Evolutionary conservation across 2,329 filamentous ascomycete genomes (phyloP).

Genomic region (Cladosporium halotolerans): DNA sequence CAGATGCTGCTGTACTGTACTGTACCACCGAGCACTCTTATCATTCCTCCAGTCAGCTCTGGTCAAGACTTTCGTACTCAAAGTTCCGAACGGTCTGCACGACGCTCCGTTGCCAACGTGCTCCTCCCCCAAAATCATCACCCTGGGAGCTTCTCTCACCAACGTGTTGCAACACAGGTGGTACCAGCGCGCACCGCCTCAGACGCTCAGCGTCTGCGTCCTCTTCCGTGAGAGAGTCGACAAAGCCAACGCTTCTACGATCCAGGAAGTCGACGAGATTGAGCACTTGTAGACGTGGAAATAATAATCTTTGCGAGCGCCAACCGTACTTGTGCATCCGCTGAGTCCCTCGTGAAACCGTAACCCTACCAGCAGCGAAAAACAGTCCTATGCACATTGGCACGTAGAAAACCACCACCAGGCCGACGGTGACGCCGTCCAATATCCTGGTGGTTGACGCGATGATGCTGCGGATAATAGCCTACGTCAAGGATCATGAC

Average conservation of each 20-base stretch:
- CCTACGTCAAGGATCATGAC: too few species aligned
- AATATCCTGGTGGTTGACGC: too few species aligned
- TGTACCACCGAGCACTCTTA: too few species aligned
- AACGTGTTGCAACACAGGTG: conserved; percentile 41
- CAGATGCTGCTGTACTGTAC: too few species aligned
- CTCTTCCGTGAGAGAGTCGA: conserved; percentile 38
- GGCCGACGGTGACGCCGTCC: too few species aligned
- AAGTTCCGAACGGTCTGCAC: conserved; percentile 37
- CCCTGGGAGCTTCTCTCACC: conserved; percentile 36
- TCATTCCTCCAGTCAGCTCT: too few species aligned
- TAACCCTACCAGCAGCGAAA: conserved; percentile 37
- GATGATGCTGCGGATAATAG: too few species aligned
- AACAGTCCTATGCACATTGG: conserved; percentile 31
- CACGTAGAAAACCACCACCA: conserved; percentile 21
- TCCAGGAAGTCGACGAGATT: conserved; percentile 24
- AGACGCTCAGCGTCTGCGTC: conserved; percentile 35
- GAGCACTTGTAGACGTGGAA: conserved; percentile 30
- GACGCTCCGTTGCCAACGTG: conserved; percentile 27
- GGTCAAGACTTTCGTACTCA: conserved; percentile 14
- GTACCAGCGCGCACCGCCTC: conserved; percentile 38
- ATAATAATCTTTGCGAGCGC: conserved; percentile 41
- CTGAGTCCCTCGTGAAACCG: conserved; percentile 34
- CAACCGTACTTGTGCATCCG: conserved; percentile 39
- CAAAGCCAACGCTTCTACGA: conserved; percentile 31
- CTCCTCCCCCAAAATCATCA: conserved; percentile 17